phyloP scores from a whole-genome alignment of 2,329 filamentous ascomycete genomes.

The Fusarium chuoi region DNA sequence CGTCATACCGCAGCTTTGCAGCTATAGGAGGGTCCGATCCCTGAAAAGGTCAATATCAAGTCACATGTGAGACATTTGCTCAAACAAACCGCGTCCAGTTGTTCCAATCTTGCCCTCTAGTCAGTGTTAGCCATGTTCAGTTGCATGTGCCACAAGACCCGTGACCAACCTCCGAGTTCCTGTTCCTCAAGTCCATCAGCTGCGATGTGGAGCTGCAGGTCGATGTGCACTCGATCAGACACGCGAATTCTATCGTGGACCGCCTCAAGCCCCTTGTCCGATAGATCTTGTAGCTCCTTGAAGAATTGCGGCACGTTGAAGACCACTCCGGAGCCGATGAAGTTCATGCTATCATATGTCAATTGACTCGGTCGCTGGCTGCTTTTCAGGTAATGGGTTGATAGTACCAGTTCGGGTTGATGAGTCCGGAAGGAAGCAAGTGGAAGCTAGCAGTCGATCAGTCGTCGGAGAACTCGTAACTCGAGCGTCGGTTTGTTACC shows the following conservation, averaged over 20 bases:
- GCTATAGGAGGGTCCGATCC: not conserved
- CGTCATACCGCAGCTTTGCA: not conserved
- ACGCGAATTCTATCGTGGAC: constrained; percentile 3
- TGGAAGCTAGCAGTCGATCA: constrained; percentile 58
- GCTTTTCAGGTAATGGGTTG: not conserved
- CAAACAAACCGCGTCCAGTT: not conserved
- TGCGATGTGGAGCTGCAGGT: constrained; percentile 2
- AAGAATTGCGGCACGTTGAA: constrained; percentile 68
- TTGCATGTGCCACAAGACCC: not conserved
- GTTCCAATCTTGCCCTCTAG: not conserved
- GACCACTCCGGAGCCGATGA: constrained; percentile 77
- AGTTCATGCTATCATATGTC: constrained; percentile 60
- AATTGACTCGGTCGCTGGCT: not conserved
- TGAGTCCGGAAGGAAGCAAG: constrained; percentile 74
- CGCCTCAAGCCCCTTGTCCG: constrained; percentile 49
- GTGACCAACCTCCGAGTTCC: constrained; percentile 14
- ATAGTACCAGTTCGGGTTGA: constrained; percentile 67
- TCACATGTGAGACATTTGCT: accelerated
- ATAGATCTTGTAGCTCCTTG: constrained; percentile 53
- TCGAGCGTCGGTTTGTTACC: not conserved
- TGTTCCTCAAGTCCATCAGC: constrained; percentile 12
- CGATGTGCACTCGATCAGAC: constrained; percentile 6
- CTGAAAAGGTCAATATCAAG: not conserved
- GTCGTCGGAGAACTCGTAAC: not conserved
- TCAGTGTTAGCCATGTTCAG: not conserved